Conservation (phyloP, 1,139 yeast species). For the Trichomonascaceae sp. region DNA sequence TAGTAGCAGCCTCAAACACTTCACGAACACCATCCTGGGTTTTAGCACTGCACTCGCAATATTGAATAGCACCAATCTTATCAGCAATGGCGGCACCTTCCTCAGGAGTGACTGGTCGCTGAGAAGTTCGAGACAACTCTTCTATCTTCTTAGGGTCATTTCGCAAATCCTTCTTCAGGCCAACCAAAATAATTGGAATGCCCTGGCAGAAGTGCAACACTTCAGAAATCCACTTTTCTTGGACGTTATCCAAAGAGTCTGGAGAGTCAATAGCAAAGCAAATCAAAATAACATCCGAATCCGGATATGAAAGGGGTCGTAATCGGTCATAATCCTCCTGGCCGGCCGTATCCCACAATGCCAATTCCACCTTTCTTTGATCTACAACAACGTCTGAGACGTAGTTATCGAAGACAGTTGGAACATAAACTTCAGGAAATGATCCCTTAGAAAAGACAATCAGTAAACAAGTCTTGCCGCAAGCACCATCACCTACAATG, state of each 20-base stretch:
- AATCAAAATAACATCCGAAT: slow-evolving; percentile 83
- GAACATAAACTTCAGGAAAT: slow-evolving; percentile 92
- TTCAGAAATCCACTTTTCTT: slow-evolving; percentile 93
- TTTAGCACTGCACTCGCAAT: slow-evolving; percentile 82
- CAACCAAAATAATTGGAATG: slow-evolving; percentile 85
- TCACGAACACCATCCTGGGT: slow-evolving; percentile 69
- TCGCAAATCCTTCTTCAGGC: slow-evolving; percentile 89
- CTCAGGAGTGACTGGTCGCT: slow-evolving; percentile 75
- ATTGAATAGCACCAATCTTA: slow-evolving; percentile 73
- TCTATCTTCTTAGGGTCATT: slow-evolving; percentile 70
- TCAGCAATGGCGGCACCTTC: slow-evolving; percentile 85
- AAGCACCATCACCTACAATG: slow-evolving; percentile 93
- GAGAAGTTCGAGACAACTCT: slow-evolving; percentile 72
- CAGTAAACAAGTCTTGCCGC: slow-evolving; percentile 72
- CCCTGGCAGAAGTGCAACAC: slow-evolving; percentile 93
- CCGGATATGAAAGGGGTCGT: slow-evolving; percentile 91
- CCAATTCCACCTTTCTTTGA: slow-evolving; percentile 89
- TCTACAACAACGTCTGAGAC: slow-evolving; percentile 90
- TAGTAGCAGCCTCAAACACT: slow-evolving; percentile 85
- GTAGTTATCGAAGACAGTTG: slow-evolving; percentile 92
- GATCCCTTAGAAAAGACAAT: slow-evolving; percentile 77
- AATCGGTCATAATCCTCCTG: slow-evolving; percentile 96
- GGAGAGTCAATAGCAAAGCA: slow-evolving; percentile 91
- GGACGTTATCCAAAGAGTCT: slow-evolving; percentile 86
- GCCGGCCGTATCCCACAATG: slow-evolving; percentile 98